Conservation (phyloP, 805 yeast species). For the Wickerhamiella nectarea region DNA sequence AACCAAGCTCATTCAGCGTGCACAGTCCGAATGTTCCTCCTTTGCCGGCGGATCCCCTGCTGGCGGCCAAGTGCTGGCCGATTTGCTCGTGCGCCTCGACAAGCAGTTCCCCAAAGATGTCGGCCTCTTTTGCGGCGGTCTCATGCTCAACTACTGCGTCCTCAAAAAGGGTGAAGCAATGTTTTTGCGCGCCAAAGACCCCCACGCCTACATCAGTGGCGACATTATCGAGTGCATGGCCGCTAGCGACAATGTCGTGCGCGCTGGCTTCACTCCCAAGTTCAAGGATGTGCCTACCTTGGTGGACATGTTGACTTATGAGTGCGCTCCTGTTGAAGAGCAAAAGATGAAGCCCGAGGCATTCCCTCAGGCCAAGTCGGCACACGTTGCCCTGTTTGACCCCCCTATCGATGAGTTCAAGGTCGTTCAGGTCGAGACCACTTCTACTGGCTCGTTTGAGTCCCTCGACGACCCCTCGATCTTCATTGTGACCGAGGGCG, state of each 20-base stretch:
- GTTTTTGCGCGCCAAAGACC: conserved; percentile 92
- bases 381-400: conserved; percentile 42
- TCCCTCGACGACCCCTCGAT: conserved; percentile 79
- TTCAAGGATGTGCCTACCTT: conserved; percentile 88
- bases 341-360: conserved; percentile 70
- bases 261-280: conserved; percentile 99
- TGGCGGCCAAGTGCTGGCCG: conserved; percentile 43
- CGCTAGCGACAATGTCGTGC: conserved; percentile 92
- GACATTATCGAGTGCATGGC: conserved; percentile 99
- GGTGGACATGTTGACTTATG: conserved; percentile 81
- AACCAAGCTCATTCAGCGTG: conserved; percentile 49
- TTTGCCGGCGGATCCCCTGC: conserved; percentile 23
- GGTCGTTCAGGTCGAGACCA: conserved; percentile 64
- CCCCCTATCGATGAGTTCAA: conserved; percentile 97
- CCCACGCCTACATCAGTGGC: conserved; percentile 94
- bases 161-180: conserved; percentile 87
- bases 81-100: conserved; percentile 61
- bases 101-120: conserved; percentile 86
- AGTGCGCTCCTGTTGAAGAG: conserved; percentile 76
- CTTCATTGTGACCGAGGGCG: conserved; percentile 69
- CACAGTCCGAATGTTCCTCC: conserved; percentile 31
- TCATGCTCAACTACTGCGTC: conserved; percentile 76
- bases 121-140: conserved; percentile 92
- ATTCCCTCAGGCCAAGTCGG: conserved; percentile 33
- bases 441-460: conserved; percentile 37